Conservation (phyloP, 1,284 basidiomycete species). For the Fomitopsis pinicola region DNA sequence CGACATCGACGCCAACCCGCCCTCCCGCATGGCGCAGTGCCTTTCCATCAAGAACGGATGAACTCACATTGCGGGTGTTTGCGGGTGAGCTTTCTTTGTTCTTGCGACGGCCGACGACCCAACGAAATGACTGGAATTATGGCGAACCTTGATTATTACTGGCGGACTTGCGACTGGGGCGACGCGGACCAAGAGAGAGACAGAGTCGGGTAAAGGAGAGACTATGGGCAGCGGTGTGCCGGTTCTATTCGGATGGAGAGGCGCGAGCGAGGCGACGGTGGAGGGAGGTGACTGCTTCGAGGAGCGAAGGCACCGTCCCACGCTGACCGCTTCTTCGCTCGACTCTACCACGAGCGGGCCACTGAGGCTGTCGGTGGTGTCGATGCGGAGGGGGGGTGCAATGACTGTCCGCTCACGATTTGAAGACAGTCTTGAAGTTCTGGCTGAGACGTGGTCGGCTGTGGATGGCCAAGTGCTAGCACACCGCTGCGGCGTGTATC, state of each 20-base stretch:
- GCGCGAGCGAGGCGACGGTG: neutral
- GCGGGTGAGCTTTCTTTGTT: constrained; percentile 13
- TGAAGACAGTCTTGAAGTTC: constrained; percentile 4
- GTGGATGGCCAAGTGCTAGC: constrained; percentile 22
- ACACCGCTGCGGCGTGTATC: constrained; percentile 26
- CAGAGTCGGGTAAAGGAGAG: constrained; percentile 19
- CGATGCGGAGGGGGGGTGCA: constrained; percentile 8
- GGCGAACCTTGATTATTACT: constrained; percentile 20
- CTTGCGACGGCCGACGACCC: constrained; percentile 13
- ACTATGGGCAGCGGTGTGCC: constrained; percentile 19
- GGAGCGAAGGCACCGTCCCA: constrained; percentile 10
- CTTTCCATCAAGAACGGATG: constrained; percentile 2
- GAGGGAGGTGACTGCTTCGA: constrained; percentile 8
- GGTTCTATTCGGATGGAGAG: constrained; percentile 13
- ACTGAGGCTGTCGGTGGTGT: constrained; percentile 15
- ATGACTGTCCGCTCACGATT: constrained; percentile 19
- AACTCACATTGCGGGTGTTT: constrained; percentile 16
- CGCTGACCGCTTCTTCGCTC: constrained; percentile 16
- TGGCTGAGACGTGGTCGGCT: constrained; percentile 1
- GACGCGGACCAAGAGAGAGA: constrained; percentile 20
- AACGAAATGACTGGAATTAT: constrained; percentile 18
- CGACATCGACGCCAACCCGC: neutral
- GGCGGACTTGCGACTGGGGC: constrained; percentile 10
- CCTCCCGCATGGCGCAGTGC: constrained; percentile 2
- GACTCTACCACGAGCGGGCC: constrained; percentile 6